phyloP scores from a whole-genome alignment of 306 rosid species.

The Fagus sylvatica region DNA sequence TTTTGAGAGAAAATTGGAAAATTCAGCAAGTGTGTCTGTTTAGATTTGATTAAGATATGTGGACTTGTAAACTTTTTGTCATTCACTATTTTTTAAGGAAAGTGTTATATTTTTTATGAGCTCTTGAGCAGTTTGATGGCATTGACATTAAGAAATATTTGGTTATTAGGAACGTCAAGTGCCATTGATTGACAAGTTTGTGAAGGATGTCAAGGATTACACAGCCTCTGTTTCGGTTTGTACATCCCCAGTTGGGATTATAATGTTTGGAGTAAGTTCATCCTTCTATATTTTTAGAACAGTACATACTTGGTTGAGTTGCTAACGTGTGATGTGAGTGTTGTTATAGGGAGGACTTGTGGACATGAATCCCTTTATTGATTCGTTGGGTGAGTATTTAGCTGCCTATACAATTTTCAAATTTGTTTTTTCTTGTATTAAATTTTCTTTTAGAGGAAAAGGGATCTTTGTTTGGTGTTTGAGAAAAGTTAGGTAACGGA shows the following conservation, averaged over 20 bases:
- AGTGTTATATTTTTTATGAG: background rate
- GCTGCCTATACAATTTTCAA: background rate
- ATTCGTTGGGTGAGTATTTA: conserved; percentile 45
- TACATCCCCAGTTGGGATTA: conserved; percentile 41
- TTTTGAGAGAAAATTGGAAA: background rate
- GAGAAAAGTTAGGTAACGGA: background rate
- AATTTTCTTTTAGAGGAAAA: background rate
- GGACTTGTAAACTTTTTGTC: background rate
- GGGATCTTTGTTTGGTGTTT: background rate
- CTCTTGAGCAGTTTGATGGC: background rate
- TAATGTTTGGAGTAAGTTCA: conserved; percentile 59
- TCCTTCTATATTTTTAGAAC: background rate
- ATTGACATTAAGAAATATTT: background rate
- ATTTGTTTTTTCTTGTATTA: background rate
- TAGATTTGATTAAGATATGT: background rate
- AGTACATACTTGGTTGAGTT: background rate
- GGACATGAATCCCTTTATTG: conserved; percentile 42
- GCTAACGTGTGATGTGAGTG: conserved; percentile 7
- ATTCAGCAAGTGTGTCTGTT: background rate
- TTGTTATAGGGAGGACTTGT: conserved; percentile 38
- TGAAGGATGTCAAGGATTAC: conserved; percentile 35
- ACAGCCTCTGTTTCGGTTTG: conserved; percentile 38
- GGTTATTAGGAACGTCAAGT: conserved; percentile 23
- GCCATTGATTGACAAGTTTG: conserved; percentile 30
- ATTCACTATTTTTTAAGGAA: background rate